phyloP scores from a whole-genome alignment of 345 rosid species.

The Citrus trifoliata region DNA sequence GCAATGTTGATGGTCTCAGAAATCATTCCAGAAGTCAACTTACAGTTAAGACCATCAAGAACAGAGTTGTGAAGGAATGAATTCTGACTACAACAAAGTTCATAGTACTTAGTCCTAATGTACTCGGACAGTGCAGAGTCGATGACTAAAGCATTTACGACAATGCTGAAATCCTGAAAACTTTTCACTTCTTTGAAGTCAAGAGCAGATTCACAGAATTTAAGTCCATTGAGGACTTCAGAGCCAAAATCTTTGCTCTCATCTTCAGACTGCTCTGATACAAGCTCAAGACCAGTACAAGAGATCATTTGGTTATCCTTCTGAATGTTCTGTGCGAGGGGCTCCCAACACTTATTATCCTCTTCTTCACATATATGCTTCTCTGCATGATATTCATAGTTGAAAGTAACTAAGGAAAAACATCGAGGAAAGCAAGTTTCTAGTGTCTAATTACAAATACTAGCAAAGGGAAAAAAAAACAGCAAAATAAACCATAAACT shows the following conservation, averaged over 20 bases:
- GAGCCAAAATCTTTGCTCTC: conserved; percentile 20
- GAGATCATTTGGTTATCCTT: background rate
- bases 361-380: conserved; percentile 10
- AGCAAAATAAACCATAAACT: background rate
- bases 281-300: background rate
- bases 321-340: background rate
- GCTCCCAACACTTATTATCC: conserved; percentile 9
- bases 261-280: conserved; percentile 17
- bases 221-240: conserved; percentile 24
- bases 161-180: conserved; percentile 31
- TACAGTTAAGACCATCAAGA: conserved; percentile 29
- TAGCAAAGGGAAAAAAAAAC: background rate
- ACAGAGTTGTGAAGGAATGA: conserved; percentile 37
- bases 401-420: background rate
- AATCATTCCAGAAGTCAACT: conserved; percentile 29
- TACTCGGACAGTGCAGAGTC: conserved; percentile 29
- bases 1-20: conserved; percentile 27
- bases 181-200: conserved; percentile 36
- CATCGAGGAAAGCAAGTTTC: background rate
- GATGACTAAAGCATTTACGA: conserved; percentile 32
- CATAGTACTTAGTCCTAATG: conserved; percentile 33
- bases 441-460: background rate
- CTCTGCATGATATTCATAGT: conserved; percentile 8
- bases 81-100: conserved; percentile 41
- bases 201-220: conserved; percentile 19